A percentile compares a stretch with the other conserved stretches of the same genome.
These are phyloP conservation scores for Rhodotorula sp. DNA, from an alignment of 1,284 basidiomycete species.

Conservation along the genomic window DNA sequence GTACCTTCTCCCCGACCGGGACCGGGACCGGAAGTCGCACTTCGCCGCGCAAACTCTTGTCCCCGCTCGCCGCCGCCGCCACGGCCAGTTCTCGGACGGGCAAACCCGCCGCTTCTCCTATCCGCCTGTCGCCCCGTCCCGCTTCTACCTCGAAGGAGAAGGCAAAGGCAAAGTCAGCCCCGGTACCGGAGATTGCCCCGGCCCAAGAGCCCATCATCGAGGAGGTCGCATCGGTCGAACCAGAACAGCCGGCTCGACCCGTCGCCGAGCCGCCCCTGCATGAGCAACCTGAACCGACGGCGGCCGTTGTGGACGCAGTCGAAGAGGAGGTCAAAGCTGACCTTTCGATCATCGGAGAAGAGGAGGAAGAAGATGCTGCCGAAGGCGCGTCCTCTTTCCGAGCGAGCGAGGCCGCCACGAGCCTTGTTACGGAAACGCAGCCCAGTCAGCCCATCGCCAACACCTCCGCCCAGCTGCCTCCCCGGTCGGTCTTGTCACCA, in stretches of 20 bases:
- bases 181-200: background rate
- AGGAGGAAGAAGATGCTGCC: slow-evolving; percentile 32
- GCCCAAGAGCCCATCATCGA: slow-evolving; percentile 16
- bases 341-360: slow-evolving; percentile 39
- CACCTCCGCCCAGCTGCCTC: background rate
- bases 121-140: slow-evolving; percentile 10
- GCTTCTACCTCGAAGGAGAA: background rate
- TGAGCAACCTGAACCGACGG: too few species aligned
- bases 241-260: background rate
- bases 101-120: background rate
- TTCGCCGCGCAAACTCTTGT: slow-evolving; percentile 11
- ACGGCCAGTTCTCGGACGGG: background rate
- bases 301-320: background rate
- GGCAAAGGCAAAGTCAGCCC: background rate
- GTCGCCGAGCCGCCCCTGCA: background rate
- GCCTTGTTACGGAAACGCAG: slow-evolving; percentile 25
- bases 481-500: slow-evolving; percentile 9
- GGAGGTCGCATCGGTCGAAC: slow-evolving; percentile 19
- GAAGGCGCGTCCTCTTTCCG: background rate
- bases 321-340: slow-evolving; percentile 21
- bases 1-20: background rate
- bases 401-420: background rate
- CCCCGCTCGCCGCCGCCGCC: slow-evolving; percentile 1
- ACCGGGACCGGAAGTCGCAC: background rate
- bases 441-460: background rate